Base-by-base conservation (phyloP, 164 flowering plant genomes). In the Kingdonia uniflora region DNA sequence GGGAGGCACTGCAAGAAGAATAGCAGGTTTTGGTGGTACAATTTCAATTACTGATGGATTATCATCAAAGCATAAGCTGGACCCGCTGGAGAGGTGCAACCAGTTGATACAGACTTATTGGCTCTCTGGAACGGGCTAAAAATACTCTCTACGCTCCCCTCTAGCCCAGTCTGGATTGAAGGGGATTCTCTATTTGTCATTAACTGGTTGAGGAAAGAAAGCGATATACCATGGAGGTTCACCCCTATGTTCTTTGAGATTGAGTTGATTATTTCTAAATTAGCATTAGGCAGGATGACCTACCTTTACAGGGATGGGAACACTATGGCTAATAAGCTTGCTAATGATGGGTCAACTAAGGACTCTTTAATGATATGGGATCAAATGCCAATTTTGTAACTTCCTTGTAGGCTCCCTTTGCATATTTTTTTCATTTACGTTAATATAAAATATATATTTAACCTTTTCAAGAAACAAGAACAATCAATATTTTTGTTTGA, bases 151-250 rank as follows among this genome's bases (percentile, higher is more conserved):
- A 41, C 40, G 13, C 61, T 58, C 26, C 54, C 61, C 13, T 24
- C 54, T 1, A 19, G 48, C 22, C 47, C 61, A 1, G 61, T 58
- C 44, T 58, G 54, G 61, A 58, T 58, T 11, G 61, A 58, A 41
- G 61, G 61, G 54, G 48, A 58, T 41, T 58, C 61, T 15, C 23
- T 49, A 11, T 48, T 24, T 13, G 61, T 58, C 47, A 49, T 58
- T 54, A 58, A 58, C 39, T 58, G 61, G 61, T 40, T 58, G 54
- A 58, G 54, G 40, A 58, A 17, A 54, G 61, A 58, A 38, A 58
- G 24, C 50, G 61, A 58, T 19, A 49, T 49, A 17, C 61, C 61
- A 16, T 58, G 61, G 61, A 49, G 61, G 38, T 58, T 49, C 15
- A 58, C 61, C 38, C 61, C 55, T 2, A 50, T 41, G 62, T 58